Conservation (phyloP, 139 green algal genomes). For the Pycnococcus provasolii region DNA sequence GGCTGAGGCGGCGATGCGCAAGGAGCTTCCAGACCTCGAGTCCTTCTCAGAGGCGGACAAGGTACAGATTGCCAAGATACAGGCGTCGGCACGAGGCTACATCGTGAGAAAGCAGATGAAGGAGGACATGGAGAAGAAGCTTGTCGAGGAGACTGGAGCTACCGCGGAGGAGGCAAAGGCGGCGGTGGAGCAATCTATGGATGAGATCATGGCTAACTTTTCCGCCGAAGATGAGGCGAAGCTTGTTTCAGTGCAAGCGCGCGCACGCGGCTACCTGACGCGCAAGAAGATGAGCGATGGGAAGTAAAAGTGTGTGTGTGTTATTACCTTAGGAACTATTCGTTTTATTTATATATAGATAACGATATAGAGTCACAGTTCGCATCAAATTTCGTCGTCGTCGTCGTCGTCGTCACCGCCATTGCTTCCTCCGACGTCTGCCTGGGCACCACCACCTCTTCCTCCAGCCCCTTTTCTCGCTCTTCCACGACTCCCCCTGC, state of each 20-base stretch:
- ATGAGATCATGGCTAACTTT: not conserved
- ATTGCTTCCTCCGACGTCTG: too few species aligned
- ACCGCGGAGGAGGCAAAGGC: not conserved
- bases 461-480: too few species aligned
- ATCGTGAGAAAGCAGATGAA: not conserved
- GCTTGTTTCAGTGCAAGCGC: not conserved
- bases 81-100: not conserved
- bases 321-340: too few species aligned
- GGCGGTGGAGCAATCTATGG: not conserved
- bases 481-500: too few species aligned
- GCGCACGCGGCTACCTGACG: not conserved
- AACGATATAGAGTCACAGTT: too few species aligned
- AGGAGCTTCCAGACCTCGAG: not conserved
- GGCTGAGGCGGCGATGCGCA: not conserved
- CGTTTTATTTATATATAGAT: too few species aligned
- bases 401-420: too few species aligned
- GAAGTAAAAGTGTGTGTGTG: too few species aligned
- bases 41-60: not conserved
- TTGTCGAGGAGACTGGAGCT: not conserved
- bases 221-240: not conserved
- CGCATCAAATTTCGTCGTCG: too few species aligned
- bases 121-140: not conserved
- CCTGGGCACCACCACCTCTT: too few species aligned
- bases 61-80: slow-evolving; percentile 1
- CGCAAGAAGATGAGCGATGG: not conserved